Evolutionary conservation across 2,329 filamentous ascomycete genomes (phyloP).

Genomic region (Pseudofabraea citricarpa): DNA sequence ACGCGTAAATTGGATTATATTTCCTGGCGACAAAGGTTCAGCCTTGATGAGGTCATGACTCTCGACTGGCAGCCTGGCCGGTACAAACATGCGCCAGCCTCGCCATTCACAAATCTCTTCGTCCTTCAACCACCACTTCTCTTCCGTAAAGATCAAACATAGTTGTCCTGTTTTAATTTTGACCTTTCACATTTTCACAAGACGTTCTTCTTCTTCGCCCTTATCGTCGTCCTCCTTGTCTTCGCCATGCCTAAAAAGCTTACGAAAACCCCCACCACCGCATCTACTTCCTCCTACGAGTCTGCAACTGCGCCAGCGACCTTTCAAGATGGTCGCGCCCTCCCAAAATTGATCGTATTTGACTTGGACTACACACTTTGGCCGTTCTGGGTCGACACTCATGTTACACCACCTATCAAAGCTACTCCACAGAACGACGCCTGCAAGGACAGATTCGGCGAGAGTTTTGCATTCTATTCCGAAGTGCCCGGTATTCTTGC

Average conservation of each 20-base stretch:
- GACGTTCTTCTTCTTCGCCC: neutral
- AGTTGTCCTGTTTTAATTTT: no score
- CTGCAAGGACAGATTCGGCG: slow-evolving; percentile 52
- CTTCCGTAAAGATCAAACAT: no score
- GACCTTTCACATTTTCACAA: no score
- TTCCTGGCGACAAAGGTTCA: neutral
- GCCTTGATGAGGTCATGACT: slow-evolving; percentile 3
- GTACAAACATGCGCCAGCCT: no score
- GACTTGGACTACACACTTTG: slow-evolving; percentile 98
- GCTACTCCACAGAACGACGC: slow-evolving; percentile 36
- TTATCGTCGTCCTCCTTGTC: neutral
- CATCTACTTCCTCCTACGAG: neutral
- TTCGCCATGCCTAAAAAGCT: neutral
- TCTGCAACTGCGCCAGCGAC: slow-evolving; percentile 16
- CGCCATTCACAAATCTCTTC: no score
- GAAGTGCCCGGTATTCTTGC: slow-evolving; percentile 65
- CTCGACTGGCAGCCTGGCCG: no score
- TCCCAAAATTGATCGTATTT: slow-evolving; percentile 70
- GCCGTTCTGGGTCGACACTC: slow-evolving; percentile 97
- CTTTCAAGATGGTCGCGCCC: slow-evolving; percentile 27
- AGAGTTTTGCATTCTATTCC: slow-evolving; percentile 65
- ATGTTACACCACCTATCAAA: slow-evolving; percentile 71
- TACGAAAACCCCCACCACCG: neutral
- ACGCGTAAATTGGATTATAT: slow-evolving; percentile 3
- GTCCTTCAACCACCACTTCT: no score